phyloP scores from a whole-genome alignment of 2,329 filamentous ascomycete species.

The Penicillium sp. region DNA sequence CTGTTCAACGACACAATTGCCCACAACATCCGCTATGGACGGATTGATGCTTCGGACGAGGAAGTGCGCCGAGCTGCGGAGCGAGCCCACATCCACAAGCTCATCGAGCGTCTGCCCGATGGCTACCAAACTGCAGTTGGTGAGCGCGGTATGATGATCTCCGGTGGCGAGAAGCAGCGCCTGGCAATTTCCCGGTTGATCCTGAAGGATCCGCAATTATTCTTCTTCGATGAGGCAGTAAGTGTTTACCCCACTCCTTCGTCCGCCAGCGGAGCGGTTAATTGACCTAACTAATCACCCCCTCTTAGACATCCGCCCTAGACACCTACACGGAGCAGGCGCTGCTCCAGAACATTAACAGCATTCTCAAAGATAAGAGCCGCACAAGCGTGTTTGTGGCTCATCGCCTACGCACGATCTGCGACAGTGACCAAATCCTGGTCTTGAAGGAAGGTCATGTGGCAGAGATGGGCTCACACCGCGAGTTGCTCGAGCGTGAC shows the following conservation, averaged over 20 bases:
- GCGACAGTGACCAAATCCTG: constrained; percentile 88
- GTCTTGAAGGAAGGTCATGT: constrained; percentile 81
- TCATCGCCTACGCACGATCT: constrained; percentile 87
- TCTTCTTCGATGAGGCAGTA: constrained; percentile 92
- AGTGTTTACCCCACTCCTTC: constrained; percentile 25
- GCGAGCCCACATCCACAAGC: constrained; percentile 80
- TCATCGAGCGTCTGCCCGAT: constrained; percentile 75
- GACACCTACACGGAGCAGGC: constrained; percentile 93
- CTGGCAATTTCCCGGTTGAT: constrained; percentile 79
- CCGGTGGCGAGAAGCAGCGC: constrained; percentile 89
- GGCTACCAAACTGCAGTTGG: constrained; percentile 89
- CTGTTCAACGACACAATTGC: constrained; percentile 96
- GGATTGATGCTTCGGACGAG: constrained; percentile 70
- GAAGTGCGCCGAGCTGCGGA: constrained; percentile 74
- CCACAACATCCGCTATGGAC: constrained; percentile 93
- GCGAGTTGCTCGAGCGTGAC: constrained; percentile 69
- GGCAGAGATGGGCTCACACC: constrained; percentile 86
- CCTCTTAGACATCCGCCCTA: constrained; percentile 68
- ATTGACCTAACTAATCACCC: not conserved
- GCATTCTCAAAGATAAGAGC: constrained; percentile 80
- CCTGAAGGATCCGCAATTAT: constrained; percentile 80
- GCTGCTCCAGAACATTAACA: constrained; percentile 87
- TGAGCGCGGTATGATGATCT: constrained; percentile 95
- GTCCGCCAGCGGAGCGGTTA: not conserved
- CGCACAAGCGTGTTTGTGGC: constrained; percentile 94